Percentiles rank a stretch among this genome's conserved stretches.
Evolutionary conservation across 2,329 filamentous ascomycete species (phyloP).

Genomic region (Saccharata proteae): DNA sequence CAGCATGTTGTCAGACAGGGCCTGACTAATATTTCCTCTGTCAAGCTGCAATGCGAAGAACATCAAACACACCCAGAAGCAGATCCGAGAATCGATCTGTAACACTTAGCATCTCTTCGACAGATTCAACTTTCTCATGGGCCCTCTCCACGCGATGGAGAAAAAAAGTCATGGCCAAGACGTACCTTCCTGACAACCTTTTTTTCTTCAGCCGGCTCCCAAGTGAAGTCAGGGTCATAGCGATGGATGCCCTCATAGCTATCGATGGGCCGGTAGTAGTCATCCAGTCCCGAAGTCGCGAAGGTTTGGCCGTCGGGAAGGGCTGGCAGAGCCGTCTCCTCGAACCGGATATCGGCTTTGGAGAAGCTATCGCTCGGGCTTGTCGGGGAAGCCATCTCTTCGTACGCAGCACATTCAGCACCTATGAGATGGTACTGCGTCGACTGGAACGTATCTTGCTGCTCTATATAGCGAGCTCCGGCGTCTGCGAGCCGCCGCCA

Average conservation of each 20-base stretch:
- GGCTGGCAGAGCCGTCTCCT: conserved; percentile 2
- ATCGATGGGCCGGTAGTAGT: conserved; percentile 39
- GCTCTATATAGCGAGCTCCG: conserved; percentile 1
- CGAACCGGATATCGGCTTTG: conserved; percentile 5
- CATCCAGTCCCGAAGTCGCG: conserved; percentile 21
- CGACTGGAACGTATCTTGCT: conserved; percentile 3
- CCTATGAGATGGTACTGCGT: conserved; percentile 7
- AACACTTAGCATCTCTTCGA: conserved; percentile 3
- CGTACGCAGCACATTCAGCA: conserved; percentile 5
- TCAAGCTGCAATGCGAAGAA: conserved; percentile 43
- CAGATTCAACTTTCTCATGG: neutral
- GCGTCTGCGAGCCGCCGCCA: conserved; percentile 6
- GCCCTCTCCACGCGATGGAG: neutral
- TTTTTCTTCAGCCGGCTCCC: conserved; percentile 46
- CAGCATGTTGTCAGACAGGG: conserved; percentile 23
- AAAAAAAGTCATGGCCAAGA: conserved; percentile 7
- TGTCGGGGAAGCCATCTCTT: conserved; percentile 8
- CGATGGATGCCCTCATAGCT: conserved; percentile 48
- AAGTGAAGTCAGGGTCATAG: conserved; percentile 45
- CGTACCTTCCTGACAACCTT: conserved; percentile 41
- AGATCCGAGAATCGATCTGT: conserved; percentile 40
- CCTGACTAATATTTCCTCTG: conserved; percentile 32
- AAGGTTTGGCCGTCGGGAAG: conserved; percentile 13
- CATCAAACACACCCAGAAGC: conserved; percentile 41
- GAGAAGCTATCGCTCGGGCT: conserved; percentile 2